These are phyloP conservation scores for Cytospora chrysosperma DNA, from an alignment of 2,329 filamentous ascomycete genomes.

Conservation along the genomic window DNA sequence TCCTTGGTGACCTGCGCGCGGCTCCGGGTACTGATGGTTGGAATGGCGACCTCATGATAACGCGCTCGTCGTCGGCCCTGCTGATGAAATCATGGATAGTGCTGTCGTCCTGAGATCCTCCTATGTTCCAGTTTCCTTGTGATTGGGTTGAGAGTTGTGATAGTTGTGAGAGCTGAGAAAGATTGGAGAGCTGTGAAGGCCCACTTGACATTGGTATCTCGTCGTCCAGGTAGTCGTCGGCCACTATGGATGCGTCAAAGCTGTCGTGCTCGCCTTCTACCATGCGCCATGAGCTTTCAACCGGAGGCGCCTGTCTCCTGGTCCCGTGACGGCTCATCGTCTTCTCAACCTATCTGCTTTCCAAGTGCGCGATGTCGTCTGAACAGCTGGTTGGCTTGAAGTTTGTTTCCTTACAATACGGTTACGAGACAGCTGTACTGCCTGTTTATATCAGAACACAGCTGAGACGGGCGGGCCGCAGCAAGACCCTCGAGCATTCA, in stretches of 20 bases:
- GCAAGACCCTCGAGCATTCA: not conserved
- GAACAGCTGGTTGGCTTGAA: not conserved
- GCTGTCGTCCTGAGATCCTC: conserved; percentile 53
- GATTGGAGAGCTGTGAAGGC: conserved; percentile 46
- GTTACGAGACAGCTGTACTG: not conserved
- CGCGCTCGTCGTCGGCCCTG: conserved; percentile 54
- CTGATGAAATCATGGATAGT: conserved; percentile 51
- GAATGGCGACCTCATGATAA: conserved; percentile 55
- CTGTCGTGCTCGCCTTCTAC: conserved; percentile 61
- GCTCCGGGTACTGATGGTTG: conserved; percentile 49
- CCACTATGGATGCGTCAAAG: conserved; percentile 56
- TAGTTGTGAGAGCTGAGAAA: conserved; percentile 32
- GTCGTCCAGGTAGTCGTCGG: conserved; percentile 43
- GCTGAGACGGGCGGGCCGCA: not conserved
- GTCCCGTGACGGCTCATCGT: conserved; percentile 16
- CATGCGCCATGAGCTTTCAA: conserved; percentile 60
- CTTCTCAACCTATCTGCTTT: not conserved
- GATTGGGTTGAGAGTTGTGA: conserved; percentile 25
- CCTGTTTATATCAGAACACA: not conserved
- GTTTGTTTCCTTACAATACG: not conserved
- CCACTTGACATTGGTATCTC: conserved; percentile 41
- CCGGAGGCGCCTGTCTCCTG: conserved; percentile 36
- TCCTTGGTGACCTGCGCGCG: conserved; percentile 32
- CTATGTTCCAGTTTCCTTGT: conserved; percentile 40
- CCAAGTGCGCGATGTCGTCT: not conserved